Conservation (phyloP, 805 yeast species). For the Nakazawaea wickerhamii region DNA sequence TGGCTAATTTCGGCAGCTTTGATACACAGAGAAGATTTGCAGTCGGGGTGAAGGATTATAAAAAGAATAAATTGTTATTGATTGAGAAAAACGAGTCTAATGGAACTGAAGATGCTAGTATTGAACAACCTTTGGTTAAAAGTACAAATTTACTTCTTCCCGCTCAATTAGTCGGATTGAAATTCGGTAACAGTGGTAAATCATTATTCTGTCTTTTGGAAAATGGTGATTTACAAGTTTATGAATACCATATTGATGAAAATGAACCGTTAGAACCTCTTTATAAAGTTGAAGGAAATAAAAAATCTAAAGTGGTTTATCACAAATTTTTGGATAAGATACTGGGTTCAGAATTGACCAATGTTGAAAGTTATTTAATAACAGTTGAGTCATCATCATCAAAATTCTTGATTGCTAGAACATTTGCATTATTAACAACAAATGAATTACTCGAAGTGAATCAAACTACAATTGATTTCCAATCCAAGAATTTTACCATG, state of each 20-base stretch:
- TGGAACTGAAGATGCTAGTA: slow-evolving; percentile 25
- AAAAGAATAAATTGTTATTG: slow-evolving; percentile 23
- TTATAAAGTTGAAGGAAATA: slow-evolving; percentile 22
- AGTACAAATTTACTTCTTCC: slow-evolving; percentile 20
- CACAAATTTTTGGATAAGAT: slow-evolving; percentile 12
- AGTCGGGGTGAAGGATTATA: slow-evolving; percentile 31
- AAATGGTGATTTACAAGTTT: slow-evolving; percentile 26
- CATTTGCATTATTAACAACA: slow-evolving; percentile 21
- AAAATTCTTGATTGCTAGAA: slow-evolving; percentile 15
- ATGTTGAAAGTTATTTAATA: slow-evolving; percentile 12
- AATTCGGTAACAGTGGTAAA: slow-evolving; percentile 23
- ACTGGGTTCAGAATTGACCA: neutral
- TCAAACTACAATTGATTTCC: slow-evolving; percentile 19
- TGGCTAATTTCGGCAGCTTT: slow-evolving; percentile 25
- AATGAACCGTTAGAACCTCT: slow-evolving; percentile 19
- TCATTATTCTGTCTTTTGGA: slow-evolving; percentile 25
- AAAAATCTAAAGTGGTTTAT: slow-evolving; percentile 19
- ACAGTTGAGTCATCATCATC: slow-evolving; percentile 13
- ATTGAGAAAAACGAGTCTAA: slow-evolving; percentile 17
- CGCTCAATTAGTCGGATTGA: slow-evolving; percentile 20
- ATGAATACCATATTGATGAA: neutral
- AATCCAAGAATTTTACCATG: slow-evolving; percentile 12
- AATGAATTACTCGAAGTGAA: slow-evolving; percentile 25
- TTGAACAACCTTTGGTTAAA: slow-evolving; percentile 28
- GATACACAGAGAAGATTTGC: slow-evolving; percentile 23